phyloP scores from a whole-genome alignment of 139 green algal genomes.

The Chlorella ohadii region DNA sequence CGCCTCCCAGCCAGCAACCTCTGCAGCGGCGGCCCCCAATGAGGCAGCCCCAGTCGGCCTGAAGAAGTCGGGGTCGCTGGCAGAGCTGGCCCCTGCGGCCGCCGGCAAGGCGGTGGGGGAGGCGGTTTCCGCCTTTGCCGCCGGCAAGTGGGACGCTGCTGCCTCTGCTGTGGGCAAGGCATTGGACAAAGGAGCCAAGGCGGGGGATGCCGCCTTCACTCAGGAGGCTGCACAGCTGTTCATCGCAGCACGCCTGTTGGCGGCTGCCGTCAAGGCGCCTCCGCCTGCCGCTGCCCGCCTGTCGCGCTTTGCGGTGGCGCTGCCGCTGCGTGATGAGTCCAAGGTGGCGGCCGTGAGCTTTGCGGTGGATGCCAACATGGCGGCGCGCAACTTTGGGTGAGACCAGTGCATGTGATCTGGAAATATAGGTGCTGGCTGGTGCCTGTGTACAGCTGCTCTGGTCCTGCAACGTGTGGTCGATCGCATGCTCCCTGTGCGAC shows the following conservation, averaged over 20 bases:
- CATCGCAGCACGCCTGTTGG: conserved; percentile 39
- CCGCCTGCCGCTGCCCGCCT: not conserved
- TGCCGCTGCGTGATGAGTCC: conserved; percentile 21
- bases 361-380: conserved; percentile 48
- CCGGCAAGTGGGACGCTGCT: conserved; percentile 15
- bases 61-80: conserved; percentile 4
- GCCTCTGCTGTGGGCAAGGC: not conserved
- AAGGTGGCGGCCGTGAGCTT: not conserved
- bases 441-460: no score
- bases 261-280: not conserved
- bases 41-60: not conserved
- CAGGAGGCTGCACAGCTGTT: conserved; percentile 30
- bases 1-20: not conserved
- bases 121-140: not conserved
- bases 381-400: conserved; percentile 32
- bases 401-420: no score
- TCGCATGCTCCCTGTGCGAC: no score
- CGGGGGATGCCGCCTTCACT: not conserved
- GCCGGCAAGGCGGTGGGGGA: not conserved
- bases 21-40: no score
- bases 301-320: conserved; percentile 31
- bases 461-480: no score
- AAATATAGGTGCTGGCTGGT: no score
- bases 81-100: not conserved
- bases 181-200: not conserved